These are phyloP conservation scores for Quercus phellos DNA, from an alignment of 331 rosid species.

Conservation along the genomic window DNA sequence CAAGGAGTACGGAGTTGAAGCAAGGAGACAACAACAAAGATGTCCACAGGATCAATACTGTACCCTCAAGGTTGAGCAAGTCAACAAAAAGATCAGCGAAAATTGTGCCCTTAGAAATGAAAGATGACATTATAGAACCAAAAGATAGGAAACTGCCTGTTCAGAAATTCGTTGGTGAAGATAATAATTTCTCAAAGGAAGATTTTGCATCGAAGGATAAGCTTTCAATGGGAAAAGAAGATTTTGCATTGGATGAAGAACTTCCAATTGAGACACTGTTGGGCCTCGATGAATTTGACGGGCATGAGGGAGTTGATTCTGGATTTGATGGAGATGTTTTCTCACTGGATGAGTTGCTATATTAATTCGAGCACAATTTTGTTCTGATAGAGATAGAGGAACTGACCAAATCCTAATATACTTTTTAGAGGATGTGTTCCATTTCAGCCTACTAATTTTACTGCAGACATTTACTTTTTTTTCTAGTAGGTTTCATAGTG, in stretches of 20 bases:
- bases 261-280: conserved; percentile 46
- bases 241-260: conserved; percentile 19
- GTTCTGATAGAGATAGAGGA: neutral
- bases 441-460: neutral
- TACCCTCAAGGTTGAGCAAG: conserved; percentile 26
- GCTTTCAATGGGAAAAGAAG: conserved; percentile 16
- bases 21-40: neutral
- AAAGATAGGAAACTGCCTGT: neutral
- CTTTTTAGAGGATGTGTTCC: too few relatives aligned
- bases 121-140: neutral
- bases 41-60: neutral
- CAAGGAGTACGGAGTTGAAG: conserved; percentile 6
- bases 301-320: conserved; percentile 43
- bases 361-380: conserved; percentile 7
- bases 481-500: neutral
- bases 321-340: conserved; percentile 25
- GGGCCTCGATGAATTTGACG: conserved; percentile 55
- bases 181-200: neutral
- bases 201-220: conserved; percentile 9
- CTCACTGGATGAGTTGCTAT: conserved; percentile 21
- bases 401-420: neutral
- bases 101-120: neutral
- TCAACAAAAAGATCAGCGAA: conserved; percentile 9
- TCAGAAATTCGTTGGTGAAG: neutral
- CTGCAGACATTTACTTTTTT: neutral